phyloP scores from a whole-genome alignment of 78 protist species.

The Pigoraptor vietnamica region DNA sequence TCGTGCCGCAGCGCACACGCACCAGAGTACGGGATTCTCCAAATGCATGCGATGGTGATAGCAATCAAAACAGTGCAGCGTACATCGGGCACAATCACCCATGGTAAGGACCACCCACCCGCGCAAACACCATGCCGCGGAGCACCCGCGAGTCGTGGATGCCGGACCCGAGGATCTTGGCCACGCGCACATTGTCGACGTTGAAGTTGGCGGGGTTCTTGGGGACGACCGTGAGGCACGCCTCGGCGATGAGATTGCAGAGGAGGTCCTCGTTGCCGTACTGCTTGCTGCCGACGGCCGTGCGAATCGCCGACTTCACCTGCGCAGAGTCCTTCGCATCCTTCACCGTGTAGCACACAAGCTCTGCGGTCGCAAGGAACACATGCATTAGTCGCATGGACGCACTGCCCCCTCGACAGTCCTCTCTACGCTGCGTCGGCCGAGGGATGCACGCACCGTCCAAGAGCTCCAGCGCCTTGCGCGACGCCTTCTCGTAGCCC shows the following conservation, averaged over 20 bases:
- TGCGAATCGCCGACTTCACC: constrained; percentile 52
- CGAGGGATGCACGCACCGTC: not conserved
- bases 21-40: too few species aligned
- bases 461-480: constrained; percentile 61
- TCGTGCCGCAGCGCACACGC: too few species aligned
- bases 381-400: not conserved
- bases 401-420: not conserved
- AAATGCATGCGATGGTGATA: not conserved
- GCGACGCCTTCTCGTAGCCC: constrained; percentile 82
- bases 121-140: constrained; percentile 84
- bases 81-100: not conserved
- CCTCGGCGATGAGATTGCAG: constrained; percentile 76
- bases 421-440: not conserved
- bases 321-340: constrained; percentile 23
- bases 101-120: constrained; percentile 19
- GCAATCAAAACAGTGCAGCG: not conserved
- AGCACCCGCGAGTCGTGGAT: constrained; percentile 65
- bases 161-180: constrained; percentile 91
- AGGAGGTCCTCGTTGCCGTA: constrained; percentile 85
- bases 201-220: constrained; percentile 82
- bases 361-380: not conserved
- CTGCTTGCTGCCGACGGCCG: constrained; percentile 88
- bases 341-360: not conserved
- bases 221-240: constrained; percentile 76
- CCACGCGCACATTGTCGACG: constrained; percentile 95